These are phyloP conservation scores for Phytophthora tentaculata DNA, from an alignment of 352 stramenopile species.

Conservation along the genomic window DNA sequence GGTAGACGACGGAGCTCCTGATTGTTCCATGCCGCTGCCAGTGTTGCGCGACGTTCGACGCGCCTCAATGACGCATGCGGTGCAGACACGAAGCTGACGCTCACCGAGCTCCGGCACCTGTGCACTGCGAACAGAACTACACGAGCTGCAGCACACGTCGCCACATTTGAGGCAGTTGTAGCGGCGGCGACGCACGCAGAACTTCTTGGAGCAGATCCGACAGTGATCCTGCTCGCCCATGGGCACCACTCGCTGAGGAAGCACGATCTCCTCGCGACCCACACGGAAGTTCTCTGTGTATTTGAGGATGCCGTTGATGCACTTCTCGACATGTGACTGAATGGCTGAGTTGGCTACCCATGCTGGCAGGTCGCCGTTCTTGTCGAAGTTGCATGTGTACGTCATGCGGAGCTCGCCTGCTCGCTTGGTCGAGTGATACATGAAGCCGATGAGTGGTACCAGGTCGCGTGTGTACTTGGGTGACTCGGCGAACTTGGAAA, in stretches of 20 bases:
- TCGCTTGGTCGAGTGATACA: slow-evolving; percentile 88
- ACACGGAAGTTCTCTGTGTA: slow-evolving; percentile 86
- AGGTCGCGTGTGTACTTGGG: slow-evolving; percentile 73
- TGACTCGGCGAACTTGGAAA: slow-evolving; percentile 63
- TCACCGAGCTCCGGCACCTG: slow-evolving; percentile 77
- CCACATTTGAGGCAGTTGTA: slow-evolving; percentile 90
- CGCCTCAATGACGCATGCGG: slow-evolving; percentile 74
- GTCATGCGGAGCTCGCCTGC: slow-evolving; percentile 82
- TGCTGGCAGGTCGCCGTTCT: slow-evolving; percentile 81
- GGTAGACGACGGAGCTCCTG: slow-evolving; percentile 18
- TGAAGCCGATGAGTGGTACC: slow-evolving; percentile 85
- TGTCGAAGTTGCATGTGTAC: slow-evolving; percentile 90
- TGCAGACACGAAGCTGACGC: slow-evolving; percentile 81
- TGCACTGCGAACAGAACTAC: slow-evolving; percentile 66
- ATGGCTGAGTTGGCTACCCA: slow-evolving; percentile 87
- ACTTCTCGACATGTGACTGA: slow-evolving; percentile 89
- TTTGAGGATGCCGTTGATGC: slow-evolving; percentile 85
- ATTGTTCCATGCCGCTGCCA: slow-evolving; percentile 18
- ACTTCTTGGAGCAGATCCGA: slow-evolving; percentile 77
- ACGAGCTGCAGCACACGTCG: slow-evolving; percentile 81
- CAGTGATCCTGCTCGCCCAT: slow-evolving; percentile 80
- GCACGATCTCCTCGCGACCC: slow-evolving; percentile 72
- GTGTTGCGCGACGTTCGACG: slow-evolving; percentile 60
- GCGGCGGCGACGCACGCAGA: slow-evolving; percentile 69
- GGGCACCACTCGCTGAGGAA: slow-evolving; percentile 76